phyloP scores from a whole-genome alignment of 495 filamentous ascomycete genomes.

The Podospora anserina region DNA sequence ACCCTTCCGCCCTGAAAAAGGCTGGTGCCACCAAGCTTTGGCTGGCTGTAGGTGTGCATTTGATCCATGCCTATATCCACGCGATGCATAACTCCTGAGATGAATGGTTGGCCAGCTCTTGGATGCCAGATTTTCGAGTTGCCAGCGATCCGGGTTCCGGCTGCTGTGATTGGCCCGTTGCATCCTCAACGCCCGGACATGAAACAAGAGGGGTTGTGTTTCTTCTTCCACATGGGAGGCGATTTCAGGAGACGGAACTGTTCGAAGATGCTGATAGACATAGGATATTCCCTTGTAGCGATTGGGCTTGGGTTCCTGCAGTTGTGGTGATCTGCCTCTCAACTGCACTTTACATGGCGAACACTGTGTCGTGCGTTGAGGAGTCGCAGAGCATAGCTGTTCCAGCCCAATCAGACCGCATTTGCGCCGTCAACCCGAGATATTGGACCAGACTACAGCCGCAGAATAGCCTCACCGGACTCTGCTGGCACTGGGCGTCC shows the following conservation, averaged over 20 bases:
- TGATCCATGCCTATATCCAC: slow-evolving; percentile 11
- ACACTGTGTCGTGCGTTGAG: not conserved
- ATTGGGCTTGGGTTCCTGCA: not conserved
- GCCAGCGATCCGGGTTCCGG: slow-evolving; percentile 23
- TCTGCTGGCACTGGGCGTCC: not conserved
- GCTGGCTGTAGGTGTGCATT: slow-evolving; percentile 29
- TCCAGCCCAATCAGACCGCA: slow-evolving; percentile 20
- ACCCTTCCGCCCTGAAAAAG: slow-evolving; percentile 19
- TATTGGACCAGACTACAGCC: slow-evolving; percentile 10
- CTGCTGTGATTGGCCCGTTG: slow-evolving; percentile 33
- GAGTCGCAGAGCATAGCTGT: not conserved
- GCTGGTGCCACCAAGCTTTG: slow-evolving; percentile 25
- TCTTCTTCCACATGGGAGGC: slow-evolving; percentile 7
- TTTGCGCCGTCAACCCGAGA: slow-evolving; percentile 7
- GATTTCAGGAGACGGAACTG: slow-evolving; percentile 10
- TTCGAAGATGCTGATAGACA: not conserved
- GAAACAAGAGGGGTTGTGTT: slow-evolving; percentile 39
- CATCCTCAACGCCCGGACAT: slow-evolving; percentile 30
- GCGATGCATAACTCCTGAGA: slow-evolving; percentile 31
- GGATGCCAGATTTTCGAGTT: slow-evolving; percentile 19
- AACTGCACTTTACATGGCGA: not conserved
- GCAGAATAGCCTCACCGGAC: slow-evolving; percentile 1
- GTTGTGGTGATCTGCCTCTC: too few species aligned
- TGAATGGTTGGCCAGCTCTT: slow-evolving; percentile 28
- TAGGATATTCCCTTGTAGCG: too few species aligned